These are phyloP conservation scores for Neurospora sp. DNA, from an alignment of 495 filamentous ascomycete genomes.

Conservation along the genomic window DNA sequence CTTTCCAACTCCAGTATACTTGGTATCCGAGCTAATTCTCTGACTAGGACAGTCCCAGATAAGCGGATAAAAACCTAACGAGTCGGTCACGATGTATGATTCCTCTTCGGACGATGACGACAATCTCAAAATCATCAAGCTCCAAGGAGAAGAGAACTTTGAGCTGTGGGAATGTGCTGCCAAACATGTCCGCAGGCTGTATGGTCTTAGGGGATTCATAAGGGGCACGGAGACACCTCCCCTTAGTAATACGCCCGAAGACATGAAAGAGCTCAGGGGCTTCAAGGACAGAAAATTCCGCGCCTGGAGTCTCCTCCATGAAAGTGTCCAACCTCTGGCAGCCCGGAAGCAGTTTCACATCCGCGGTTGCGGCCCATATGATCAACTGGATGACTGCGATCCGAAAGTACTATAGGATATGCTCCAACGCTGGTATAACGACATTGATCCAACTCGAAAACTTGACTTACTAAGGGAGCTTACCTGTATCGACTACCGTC, in stretches of 20 bases:
- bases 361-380: not conserved
- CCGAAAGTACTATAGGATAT: not conserved
- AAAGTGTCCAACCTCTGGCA: not conserved
- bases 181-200: not conserved
- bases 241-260: not conserved
- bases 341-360: accelerated
- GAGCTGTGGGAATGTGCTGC: not conserved
- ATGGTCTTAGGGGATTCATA: not conserved
- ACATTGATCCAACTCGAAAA: accelerated
- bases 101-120: not conserved
- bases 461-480: not conserved
- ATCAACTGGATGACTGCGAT: not conserved
- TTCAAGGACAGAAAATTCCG: not conserved
- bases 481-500: not conserved
- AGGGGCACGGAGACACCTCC: not conserved
- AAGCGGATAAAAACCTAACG: not conserved
- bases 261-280: not conserved
- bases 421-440: not conserved
- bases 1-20: not conserved
- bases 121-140: not conserved
- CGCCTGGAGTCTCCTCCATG: not conserved
- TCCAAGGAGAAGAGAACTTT: not conserved
- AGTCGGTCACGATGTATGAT: not conserved
- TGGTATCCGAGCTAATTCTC: not conserved
- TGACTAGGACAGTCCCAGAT: not conserved